Conservation (phyloP, 306 rosid species). For the Begonia peltatifolia region DNA sequence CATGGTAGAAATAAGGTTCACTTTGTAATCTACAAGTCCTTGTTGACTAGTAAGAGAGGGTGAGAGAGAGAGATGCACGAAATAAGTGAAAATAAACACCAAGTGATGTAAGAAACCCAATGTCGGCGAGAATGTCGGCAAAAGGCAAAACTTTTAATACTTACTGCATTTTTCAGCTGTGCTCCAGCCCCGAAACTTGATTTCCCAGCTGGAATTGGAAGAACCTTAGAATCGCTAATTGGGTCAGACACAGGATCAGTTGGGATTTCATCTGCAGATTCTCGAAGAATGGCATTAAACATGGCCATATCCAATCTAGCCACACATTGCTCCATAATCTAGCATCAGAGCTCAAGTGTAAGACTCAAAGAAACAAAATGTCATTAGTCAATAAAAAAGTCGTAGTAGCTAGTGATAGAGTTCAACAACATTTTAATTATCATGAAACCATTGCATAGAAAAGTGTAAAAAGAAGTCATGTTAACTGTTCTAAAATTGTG, state of each 20-base stretch:
- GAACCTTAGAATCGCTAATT: slow-evolving; percentile 69
- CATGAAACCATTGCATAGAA: too few species aligned
- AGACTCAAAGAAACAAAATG: too few species aligned
- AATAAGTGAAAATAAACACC: background rate
- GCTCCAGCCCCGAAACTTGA: slow-evolving; percentile 94
- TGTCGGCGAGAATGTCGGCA: too few species aligned
- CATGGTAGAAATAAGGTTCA: too few species aligned
- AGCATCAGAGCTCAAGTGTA: background rate
- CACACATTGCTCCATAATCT: slow-evolving; percentile 98
- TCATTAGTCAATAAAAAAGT: too few species aligned
- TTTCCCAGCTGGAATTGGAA: slow-evolving; percentile 69
- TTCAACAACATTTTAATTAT: too few species aligned
- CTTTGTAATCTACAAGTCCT: too few species aligned
- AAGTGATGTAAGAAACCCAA: too few species aligned
- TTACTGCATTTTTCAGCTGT: slow-evolving; percentile 83
- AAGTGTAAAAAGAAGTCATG: too few species aligned
- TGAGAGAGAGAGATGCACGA: background rate
- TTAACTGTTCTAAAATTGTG: too few species aligned
- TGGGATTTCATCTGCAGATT: slow-evolving; percentile 79
- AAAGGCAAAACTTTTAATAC: slow-evolving; percentile 1
- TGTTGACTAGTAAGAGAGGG: background rate
- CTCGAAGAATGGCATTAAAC: slow-evolving; percentile 98
- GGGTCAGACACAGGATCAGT: slow-evolving; percentile 97
- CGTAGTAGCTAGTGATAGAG: too few species aligned
- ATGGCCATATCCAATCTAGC: slow-evolving; percentile 91